Evolutionary conservation across 306 rosid species (phyloP).

Genomic region (Pyrus bretschneideri): DNA sequence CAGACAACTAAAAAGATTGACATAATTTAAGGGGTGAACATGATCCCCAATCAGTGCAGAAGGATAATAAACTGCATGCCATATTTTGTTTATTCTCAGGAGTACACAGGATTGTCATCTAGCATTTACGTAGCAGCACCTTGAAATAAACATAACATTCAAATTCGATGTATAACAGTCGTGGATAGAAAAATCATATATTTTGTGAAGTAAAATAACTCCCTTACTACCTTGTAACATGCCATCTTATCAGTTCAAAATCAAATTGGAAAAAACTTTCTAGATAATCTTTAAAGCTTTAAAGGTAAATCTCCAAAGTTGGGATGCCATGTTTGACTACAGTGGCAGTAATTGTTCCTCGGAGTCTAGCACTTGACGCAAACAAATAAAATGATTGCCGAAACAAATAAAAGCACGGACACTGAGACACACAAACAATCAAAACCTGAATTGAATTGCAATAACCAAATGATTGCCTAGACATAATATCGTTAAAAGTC

Average conservation of each 20-base stretch:
- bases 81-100: background rate
- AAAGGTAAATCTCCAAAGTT: no score
- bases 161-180: background rate
- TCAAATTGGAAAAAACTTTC: background rate
- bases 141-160: background rate
- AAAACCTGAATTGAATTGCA: background rate
- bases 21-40: background rate
- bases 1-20: no score
- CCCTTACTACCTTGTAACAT: background rate
- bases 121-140: background rate
- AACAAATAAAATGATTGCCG: background rate
- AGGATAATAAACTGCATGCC: background rate
- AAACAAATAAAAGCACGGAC: background rate
- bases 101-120: background rate
- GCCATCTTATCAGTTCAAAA: background rate
- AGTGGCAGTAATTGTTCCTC: background rate
- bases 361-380: background rate
- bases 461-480: background rate
- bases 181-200: background rate
- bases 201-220: background rate
- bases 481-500: no score
- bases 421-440: no score
- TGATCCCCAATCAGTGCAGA: background rate
- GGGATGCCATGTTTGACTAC: background rate
- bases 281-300: background rate